phyloP scores from a whole-genome alignment of 495 filamentous ascomycete genomes.

The Aspergillus nidulans region DNA sequence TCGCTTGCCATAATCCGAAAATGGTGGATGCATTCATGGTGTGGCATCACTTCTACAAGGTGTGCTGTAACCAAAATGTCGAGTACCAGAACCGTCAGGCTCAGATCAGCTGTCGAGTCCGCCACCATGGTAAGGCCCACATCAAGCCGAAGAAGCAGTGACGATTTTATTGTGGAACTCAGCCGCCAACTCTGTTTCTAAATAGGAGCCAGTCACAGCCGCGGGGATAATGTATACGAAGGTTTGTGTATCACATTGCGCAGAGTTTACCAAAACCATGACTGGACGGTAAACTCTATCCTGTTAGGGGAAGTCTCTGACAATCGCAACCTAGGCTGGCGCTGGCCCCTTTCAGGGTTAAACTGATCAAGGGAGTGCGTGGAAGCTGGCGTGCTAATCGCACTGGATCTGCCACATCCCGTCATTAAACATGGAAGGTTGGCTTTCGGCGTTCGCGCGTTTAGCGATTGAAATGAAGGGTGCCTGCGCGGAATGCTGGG shows the following conservation, averaged over 20 bases:
- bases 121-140: slow-evolving; percentile 39
- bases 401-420: slow-evolving; percentile 15
- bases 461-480: slow-evolving; percentile 5
- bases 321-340: not conserved
- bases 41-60: not conserved
- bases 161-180: slow-evolving; percentile 27
- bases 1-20: not conserved
- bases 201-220: not conserved
- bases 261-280: slow-evolving; percentile 1
- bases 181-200: slow-evolving; percentile 17
- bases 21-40: too few relatives aligned
- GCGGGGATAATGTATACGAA: not conserved
- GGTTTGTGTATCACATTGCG: not conserved
- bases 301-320: not conserved
- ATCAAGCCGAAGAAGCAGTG: slow-evolving; percentile 46
- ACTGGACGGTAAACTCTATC: not conserved
- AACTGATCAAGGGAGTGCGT: slow-evolving; percentile 11
- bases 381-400: slow-evolving; percentile 15
- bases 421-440: slow-evolving; percentile 9
- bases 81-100: slow-evolving; percentile 10
- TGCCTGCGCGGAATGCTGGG: slow-evolving; percentile 1
- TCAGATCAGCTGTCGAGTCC: slow-evolving; percentile 25
- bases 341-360: too few relatives aligned
- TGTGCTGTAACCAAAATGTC: not conserved
- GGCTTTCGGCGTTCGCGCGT: not conserved